Base-by-base conservation (phyloP, 2,329 filamentous ascomycete species). In the Fusarium chaquense region DNA sequence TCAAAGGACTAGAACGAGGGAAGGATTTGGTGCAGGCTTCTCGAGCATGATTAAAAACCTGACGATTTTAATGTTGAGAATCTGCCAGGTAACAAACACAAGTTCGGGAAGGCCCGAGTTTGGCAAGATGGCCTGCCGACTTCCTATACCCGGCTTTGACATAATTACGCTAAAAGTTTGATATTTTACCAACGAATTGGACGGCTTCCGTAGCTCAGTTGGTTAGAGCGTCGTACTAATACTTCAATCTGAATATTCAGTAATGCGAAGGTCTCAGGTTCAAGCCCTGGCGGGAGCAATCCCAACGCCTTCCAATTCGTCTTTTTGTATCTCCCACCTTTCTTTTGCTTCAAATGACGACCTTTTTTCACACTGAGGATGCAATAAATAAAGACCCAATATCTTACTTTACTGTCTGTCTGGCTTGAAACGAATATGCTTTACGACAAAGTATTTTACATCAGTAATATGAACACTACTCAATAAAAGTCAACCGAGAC, bases 141-240 rank as follows among this genome's bases (percentile, higher is more conserved):
- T 20, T 12, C 26, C 12, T 6, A 6, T 12, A 20, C 20, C 20
- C 20, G 20, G 9, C 2, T 2, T 9, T 6, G 12, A 9, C 2
- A 3, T 13, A 4, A 52, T 52, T 28, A 4, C 6, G 2, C 1
- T 10, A 9, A 6, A 52, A 1, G 6, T 10, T n/a, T 16, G 2
- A 13, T 6, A 2, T 0, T 1, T n/a, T 12, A 16, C 6, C 16
- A 57, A 28, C 58, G 49, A 57, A 63, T 56, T 56, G 35, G 49
- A 63, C 36, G 60, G 50, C 60, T 63, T 63, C 58, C 58, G 58
- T 61, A 61, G 58, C 58, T 61, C 58, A 61, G 58, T 61, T 61
- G 58, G 58, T 61, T 61, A 61, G 58, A 61, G 58, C 58, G 58
- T 61, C 58, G 58, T 61, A 61, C 58, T 61, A 61, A 61, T 61